phyloP scores from a whole-genome alignment of 371 early-diverging fungal genomes.

The Lichtheimia ramosa region DNA sequence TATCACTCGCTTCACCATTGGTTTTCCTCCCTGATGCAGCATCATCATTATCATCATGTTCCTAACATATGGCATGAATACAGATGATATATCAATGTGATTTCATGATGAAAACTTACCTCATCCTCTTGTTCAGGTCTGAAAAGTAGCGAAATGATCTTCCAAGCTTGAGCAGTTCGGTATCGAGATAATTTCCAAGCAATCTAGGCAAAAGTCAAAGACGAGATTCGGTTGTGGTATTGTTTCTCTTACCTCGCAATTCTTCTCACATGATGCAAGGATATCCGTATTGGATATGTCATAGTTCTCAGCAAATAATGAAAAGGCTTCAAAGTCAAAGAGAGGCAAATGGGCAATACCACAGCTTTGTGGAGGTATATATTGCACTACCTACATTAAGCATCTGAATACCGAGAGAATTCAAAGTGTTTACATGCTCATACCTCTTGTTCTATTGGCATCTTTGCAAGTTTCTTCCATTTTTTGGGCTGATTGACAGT shows the following conservation, averaged over 20 bases:
- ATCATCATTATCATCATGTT: background rate
- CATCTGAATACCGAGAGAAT: background rate
- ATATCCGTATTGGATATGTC: slow-evolving; percentile 46
- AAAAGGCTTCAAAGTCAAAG: slow-evolving; percentile 72
- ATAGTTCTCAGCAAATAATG: slow-evolving; percentile 68
- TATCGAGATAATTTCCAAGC: slow-evolving; percentile 66
- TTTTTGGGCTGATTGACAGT: slow-evolving; percentile 22
- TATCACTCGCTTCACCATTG: slow-evolving; percentile 6
- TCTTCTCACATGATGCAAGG: slow-evolving; percentile 62
- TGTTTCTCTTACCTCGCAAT: slow-evolving; percentile 54
- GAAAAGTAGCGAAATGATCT: slow-evolving; percentile 67
- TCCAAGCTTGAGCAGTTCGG: slow-evolving; percentile 82
- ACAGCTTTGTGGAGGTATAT: slow-evolving; percentile 55
- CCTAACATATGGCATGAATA: background rate
- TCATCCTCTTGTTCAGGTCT: slow-evolving; percentile 26
- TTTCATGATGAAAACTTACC: background rate
- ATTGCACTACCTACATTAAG: slow-evolving; percentile 26
- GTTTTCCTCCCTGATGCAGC: background rate
- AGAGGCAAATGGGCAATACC: slow-evolving; percentile 65
- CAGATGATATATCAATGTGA: no score
- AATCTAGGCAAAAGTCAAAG: slow-evolving; percentile 27
- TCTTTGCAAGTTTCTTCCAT: slow-evolving; percentile 22
- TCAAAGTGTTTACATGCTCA: background rate
- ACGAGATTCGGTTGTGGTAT: background rate
- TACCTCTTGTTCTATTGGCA: slow-evolving; percentile 33